Evolutionary conservation across 1,139 yeast species (phyloP), one percentile per base, ranked within the genome.

Genomic region (Spencermartinsiella ligniputridi): DNA sequence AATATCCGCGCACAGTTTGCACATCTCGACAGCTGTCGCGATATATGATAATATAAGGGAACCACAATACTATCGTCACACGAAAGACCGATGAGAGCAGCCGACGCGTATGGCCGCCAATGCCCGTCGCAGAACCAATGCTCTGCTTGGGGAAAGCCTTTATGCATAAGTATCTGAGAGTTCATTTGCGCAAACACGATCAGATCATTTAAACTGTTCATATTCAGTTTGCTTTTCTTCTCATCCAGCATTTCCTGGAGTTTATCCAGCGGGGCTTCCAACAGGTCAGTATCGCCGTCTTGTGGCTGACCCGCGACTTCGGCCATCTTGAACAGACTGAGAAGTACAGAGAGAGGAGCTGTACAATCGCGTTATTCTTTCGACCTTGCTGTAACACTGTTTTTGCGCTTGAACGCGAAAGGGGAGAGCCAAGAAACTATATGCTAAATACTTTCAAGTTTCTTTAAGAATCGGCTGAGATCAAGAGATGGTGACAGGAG

Each of bases 51-150:
- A 22, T 43, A 22, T 18, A 29, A 36, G 15, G 22, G 38, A 19
- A 27, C 39, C 35, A 16, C 42, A 19, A 19, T 35, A 18, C 38
- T 35, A 33, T 18, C 35, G 6, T 41, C 45, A 22, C 40, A 36
- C 13, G 49, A 46, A 5, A 51, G 38, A 12, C 45, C 43, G 34
- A 47, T 32, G 35, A 52, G 39, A 3, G 54, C 42, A 21, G 42
- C 37, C 3, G 47, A 32, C 6, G 53, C 49, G 15, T 50, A 39
- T 11, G 48, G 49, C 11, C 46, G 44, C 51, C 49, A 50, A 8
- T 48, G 35, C 13, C 42, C 44, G 19, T 52, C 52, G 32, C 56
- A 52, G 39, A 52, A 52, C 54, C 55, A 48, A 37, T 52, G 56
- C 16, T 11, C 20, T 11, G 33, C 41, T 1, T 12, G 32, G 3